Conservation (phyloP, 78 protist species). For the Cavenderia fasciculata region DNA sequence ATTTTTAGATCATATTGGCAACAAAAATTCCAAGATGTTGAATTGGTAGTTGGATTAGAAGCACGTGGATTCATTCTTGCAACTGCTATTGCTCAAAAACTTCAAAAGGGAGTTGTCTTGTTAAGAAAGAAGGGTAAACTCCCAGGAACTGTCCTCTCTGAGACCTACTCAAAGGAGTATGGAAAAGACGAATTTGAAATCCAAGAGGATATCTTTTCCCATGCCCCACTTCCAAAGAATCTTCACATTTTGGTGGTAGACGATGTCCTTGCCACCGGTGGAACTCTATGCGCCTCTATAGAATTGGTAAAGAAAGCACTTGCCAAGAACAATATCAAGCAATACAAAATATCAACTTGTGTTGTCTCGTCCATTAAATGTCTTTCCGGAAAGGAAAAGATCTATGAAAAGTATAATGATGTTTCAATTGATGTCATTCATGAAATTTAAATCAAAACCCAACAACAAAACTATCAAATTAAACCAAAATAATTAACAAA, state of each 20-base stretch:
- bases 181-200: slow-evolving; percentile 55
- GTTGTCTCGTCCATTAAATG: slow-evolving; percentile 23
- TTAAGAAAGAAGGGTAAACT: slow-evolving; percentile 60
- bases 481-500: background rate
- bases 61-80: slow-evolving; percentile 65
- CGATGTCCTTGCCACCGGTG: slow-evolving; percentile 71
- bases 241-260: slow-evolving; percentile 39
- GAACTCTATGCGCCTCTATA: slow-evolving; percentile 55
- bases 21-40: slow-evolving; percentile 50
- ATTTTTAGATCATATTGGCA: too few species aligned
- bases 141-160: slow-evolving; percentile 21
- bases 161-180: slow-evolving; percentile 34
- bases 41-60: slow-evolving; percentile 48
- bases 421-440: slow-evolving; percentile 53
- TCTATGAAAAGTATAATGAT: slow-evolving; percentile 76
- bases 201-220: slow-evolving; percentile 16
- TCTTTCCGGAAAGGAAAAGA: slow-evolving; percentile 56
- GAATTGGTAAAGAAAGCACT: slow-evolving; percentile 36
- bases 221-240: background rate
- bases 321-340: background rate
- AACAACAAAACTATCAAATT: background rate
- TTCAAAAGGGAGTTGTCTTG: slow-evolving; percentile 12
- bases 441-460: slow-evolving; percentile 26
- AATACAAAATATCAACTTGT: slow-evolving; percentile 56
- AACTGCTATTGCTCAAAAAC: slow-evolving; percentile 28